Percentiles rank a stretch among this genome's conserved stretches.
phyloP scores from a whole-genome alignment of 2,329 filamentous ascomycete genomes.

The Aureobasidium sp. region DNA sequence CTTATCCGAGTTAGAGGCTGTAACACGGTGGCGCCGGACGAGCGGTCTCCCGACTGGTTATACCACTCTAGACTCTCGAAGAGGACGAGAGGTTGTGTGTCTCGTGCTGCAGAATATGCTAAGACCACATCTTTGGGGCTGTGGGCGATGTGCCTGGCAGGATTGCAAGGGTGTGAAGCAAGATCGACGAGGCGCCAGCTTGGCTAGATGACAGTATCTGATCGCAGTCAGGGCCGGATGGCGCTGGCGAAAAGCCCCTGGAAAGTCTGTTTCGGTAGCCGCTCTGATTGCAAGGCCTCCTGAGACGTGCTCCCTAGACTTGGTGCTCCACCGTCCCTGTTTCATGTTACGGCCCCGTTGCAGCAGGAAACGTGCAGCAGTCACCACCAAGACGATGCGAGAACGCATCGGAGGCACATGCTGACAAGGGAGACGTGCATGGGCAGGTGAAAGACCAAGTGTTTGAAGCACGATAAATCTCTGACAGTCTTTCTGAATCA shows the following conservation, averaged over 20 bases:
- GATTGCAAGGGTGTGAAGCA: constrained; percentile 10
- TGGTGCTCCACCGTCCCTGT: neutral
- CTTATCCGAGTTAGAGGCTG: neutral
- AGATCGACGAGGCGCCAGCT: constrained; percentile 7
- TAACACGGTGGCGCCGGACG: constrained; percentile 2
- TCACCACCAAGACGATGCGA: neutral
- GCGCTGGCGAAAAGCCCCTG: neutral
- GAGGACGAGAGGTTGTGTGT: neutral
- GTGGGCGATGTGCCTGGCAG: constrained; percentile 2
- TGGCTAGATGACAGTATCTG: neutral
- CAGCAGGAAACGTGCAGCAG: constrained; percentile 9
- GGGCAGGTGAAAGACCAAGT: neutral
- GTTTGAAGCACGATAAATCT: constrained; percentile 12
- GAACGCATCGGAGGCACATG: constrained; percentile 6
- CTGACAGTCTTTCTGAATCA: constrained; percentile 1
- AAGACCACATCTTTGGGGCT: neutral
- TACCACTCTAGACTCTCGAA: neutral
- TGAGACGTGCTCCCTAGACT: neutral
- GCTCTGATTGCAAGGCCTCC: neutral
- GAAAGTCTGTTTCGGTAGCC: neutral
- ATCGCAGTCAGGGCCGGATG: too few species aligned
- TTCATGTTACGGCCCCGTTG: neutral
- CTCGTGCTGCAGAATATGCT: neutral
- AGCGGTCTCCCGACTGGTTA: neutral
- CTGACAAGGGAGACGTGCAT: constrained; percentile 11